Conservation (phyloP, 306 rosid species). For the Citrullus amarus region DNA sequence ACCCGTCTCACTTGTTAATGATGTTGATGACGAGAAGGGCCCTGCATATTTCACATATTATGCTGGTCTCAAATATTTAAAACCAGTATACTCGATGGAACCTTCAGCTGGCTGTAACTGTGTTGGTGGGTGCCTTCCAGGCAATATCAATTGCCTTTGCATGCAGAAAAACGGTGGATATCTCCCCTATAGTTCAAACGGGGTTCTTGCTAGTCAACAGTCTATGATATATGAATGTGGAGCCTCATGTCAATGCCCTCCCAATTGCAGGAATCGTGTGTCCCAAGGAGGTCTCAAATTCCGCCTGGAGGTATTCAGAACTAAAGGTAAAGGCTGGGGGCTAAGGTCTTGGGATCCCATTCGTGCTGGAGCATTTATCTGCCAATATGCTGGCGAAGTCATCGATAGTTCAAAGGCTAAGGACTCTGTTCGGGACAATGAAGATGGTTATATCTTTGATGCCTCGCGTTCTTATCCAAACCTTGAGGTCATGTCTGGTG, state of each 20-base stretch:
- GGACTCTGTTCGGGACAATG: conserved; percentile 52
- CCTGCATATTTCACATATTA: conserved; percentile 76
- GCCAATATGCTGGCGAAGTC: conserved; percentile 91
- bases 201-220: conserved; percentile 45
- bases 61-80: conserved; percentile 48
- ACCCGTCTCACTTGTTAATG: conserved; percentile 89
- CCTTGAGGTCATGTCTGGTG: conserved; percentile 56
- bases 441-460: conserved; percentile 62
- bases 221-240: conserved; percentile 75
- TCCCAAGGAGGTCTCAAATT: conserved; percentile 62
- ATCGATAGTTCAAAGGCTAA: conserved; percentile 42
- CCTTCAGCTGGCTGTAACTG: conserved; percentile 59
- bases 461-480: conserved; percentile 59
- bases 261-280: conserved; percentile 58
- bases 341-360: conserved; percentile 88
- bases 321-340: conserved; percentile 84
- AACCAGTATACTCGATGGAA: conserved; percentile 30
- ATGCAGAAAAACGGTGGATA: conserved; percentile 54
- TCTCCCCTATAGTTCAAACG: conserved; percentile 50
- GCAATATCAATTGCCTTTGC: conserved; percentile 51
- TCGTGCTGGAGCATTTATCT: conserved; percentile 73
- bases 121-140: conserved; percentile 60
- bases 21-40: conserved; percentile 87
- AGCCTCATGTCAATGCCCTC: conserved; percentile 64
- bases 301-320: conserved; percentile 73